These are phyloP conservation scores for Kwoniella shandongensis DNA, from an alignment of 768 basidiomycete genomes.

Conservation along the genomic window DNA sequence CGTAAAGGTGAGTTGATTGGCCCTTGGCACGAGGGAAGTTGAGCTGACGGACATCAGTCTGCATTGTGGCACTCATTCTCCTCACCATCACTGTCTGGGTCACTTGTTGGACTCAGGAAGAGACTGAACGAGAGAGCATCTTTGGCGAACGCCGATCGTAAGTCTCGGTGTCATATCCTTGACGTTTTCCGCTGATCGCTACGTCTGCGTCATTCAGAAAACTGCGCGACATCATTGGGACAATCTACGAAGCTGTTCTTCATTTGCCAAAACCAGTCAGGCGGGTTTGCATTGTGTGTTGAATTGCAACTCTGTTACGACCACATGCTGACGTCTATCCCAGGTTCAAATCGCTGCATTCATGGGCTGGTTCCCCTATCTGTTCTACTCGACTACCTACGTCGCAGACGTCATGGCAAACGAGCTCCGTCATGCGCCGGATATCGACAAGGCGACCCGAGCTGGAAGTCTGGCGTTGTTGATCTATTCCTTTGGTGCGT, in stretches of 20 bases:
- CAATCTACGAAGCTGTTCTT: conserved; percentile 70
- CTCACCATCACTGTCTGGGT: conserved; percentile 79
- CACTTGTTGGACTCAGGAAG: conserved; percentile 82
- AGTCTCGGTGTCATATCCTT: too few species aligned
- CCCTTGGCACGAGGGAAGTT: background rate
- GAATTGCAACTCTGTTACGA: background rate
- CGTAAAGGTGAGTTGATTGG: conserved; percentile 60
- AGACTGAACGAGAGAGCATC: conserved; percentile 58
- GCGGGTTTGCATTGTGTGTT: conserved; percentile 66
- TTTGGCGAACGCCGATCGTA: conserved; percentile 51
- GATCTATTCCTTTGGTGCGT: conserved; percentile 79
- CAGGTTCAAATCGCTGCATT: conserved; percentile 92
- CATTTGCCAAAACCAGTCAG: conserved; percentile 79
- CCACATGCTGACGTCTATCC: background rate
- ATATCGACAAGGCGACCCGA: conserved; percentile 77
- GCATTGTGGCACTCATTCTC: conserved; percentile 75
- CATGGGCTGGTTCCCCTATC: conserved; percentile 98
- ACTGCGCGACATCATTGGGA: conserved; percentile 70
- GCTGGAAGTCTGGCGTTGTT: conserved; percentile 86
- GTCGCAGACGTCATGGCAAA: conserved; percentile 91
- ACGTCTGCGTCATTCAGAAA: conserved; percentile 55
- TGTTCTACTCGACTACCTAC: conserved; percentile 87
- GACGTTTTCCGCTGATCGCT: background rate
- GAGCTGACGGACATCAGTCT: conserved; percentile 58
- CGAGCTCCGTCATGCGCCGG: conserved; percentile 70